These are phyloP conservation scores for Ascochyta pisi DNA, from an alignment of 2,329 filamentous ascomycete species.

Conservation along the genomic window DNA sequence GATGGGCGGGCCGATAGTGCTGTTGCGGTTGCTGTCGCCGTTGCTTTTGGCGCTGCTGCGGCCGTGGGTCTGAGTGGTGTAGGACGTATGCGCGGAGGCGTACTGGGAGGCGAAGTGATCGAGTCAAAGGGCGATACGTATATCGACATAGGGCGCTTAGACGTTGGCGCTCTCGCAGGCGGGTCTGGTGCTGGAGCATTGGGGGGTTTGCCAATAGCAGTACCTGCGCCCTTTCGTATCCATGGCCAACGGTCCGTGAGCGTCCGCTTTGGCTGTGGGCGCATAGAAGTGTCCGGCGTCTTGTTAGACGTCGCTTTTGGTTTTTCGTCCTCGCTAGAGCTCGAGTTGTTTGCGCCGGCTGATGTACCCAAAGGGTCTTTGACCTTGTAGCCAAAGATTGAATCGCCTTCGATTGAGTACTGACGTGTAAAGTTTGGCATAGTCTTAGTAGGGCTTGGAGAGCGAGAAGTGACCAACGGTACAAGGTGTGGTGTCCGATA, in stretches of 20 bases:
- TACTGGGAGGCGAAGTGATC: slow-evolving; percentile 6
- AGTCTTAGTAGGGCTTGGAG: slow-evolving; percentile 30
- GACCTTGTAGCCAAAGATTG: slow-evolving; percentile 32
- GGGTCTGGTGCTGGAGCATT: slow-evolving; percentile 15
- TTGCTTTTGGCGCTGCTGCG: not conserved
- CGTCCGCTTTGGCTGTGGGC: slow-evolving; percentile 13
- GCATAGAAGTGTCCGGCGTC: slow-evolving; percentile 3
- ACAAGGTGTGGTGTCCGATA: slow-evolving; percentile 13
- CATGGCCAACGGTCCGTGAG: slow-evolving; percentile 34
- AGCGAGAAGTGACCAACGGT: slow-evolving; percentile 20
- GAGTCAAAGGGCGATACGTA: slow-evolving; percentile 24
- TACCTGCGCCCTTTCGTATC: slow-evolving; percentile 19
- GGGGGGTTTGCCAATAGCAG: slow-evolving; percentile 20
- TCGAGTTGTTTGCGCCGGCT: slow-evolving; percentile 14
- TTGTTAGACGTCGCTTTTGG: not conserved
- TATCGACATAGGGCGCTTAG: not conserved
- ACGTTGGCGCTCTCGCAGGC: not conserved
- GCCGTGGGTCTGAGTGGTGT: slow-evolving; percentile 7
- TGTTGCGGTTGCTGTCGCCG: not conserved
- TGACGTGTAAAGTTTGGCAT: slow-evolving; percentile 32
- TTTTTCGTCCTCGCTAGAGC: slow-evolving; percentile 19
- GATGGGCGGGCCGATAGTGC: slow-evolving; percentile 2
- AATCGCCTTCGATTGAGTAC: slow-evolving; percentile 28
- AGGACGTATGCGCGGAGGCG: not conserved
- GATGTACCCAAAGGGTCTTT: slow-evolving; percentile 22